Percentiles rank a stretch among this genome's conserved stretches.
These are phyloP conservation scores for Acacia melanoxylon DNA, from an alignment of 306 rosid species.

Conservation along the genomic window DNA sequence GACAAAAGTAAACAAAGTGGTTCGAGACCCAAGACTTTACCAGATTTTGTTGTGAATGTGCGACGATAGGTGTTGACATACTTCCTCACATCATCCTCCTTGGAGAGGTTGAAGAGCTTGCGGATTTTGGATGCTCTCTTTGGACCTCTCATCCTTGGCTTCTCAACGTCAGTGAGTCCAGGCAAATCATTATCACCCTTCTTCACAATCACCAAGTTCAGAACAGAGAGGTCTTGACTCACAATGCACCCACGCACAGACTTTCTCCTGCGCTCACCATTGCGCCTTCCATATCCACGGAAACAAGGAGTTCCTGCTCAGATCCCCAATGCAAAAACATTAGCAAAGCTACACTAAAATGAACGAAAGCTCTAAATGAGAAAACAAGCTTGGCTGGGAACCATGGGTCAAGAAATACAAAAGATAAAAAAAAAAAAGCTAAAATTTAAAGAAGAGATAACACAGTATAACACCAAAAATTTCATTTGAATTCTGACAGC, in stretches of 20 bases:
- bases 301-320: conserved; percentile 38
- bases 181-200: conserved; percentile 42
- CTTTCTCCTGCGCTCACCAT: conserved; percentile 42
- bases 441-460: not conserved
- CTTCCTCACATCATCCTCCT: conserved; percentile 44
- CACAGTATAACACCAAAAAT: not conserved
- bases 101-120: conserved; percentile 39
- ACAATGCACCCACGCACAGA: conserved; percentile 47
- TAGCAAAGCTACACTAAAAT: no score
- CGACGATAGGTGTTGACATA: conserved; percentile 43
- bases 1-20: not conserved
- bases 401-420: no score
- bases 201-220: conserved; percentile 41
- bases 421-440: not conserved
- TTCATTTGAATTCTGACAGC: not conserved
- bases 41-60: conserved; percentile 39
- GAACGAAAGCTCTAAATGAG: not conserved
- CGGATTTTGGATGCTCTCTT: conserved; percentile 43
- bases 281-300: conserved; percentile 47
- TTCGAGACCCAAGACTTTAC: not conserved
- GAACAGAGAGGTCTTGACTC: conserved; percentile 42
- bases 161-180: conserved; percentile 35
- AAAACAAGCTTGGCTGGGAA: not conserved
- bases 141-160: conserved; percentile 44
- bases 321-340: not conserved